A percentile compares a stretch with the other conserved stretches of the same genome.
Conservation (phyloP, 1,139 yeast genomes). For the Ogataea hybrid region DNA sequence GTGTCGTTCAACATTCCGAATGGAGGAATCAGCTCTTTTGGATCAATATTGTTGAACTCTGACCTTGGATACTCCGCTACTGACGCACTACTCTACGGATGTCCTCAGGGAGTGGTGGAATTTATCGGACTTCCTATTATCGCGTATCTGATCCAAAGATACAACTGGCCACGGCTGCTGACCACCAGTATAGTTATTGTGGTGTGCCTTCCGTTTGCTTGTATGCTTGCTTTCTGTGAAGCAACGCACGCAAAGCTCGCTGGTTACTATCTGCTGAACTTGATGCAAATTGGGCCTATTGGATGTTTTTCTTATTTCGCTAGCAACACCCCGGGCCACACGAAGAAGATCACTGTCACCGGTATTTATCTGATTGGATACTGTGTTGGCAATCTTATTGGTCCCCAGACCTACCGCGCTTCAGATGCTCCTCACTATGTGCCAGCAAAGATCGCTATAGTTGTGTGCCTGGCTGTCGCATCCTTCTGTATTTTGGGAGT, state of each 20-base stretch:
- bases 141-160: conserved; percentile 32
- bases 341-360: conserved; percentile 59
- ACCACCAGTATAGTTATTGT: conserved; percentile 43
- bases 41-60: conserved; percentile 26
- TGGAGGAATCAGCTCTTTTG: conserved; percentile 39
- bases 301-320: conserved; percentile 34
- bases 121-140: conserved; percentile 36
- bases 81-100: conserved; percentile 35
- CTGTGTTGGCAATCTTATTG: conserved; percentile 64
- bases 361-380: conserved; percentile 59
- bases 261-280: conserved; percentile 39
- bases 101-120: conserved; percentile 42
- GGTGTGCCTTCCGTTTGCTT: conserved; percentile 38
- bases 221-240: conserved; percentile 47
- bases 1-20: conserved; percentile 37
- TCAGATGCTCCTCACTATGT: conserved; percentile 43
- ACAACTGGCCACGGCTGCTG: conserved; percentile 37
- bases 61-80: conserved; percentile 27
- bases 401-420: conserved; percentile 48
- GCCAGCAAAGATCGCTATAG: conserved; percentile 39
- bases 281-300: conserved; percentile 30
- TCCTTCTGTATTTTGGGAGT: conserved; percentile 31
- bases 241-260: conserved; percentile 39
- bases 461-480: conserved; percentile 28
- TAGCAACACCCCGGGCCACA: conserved; percentile 55